Percentiles rank a stretch among this genome's conserved stretches.
Evolutionary conservation across 495 filamentous ascomycete species (phyloP).

Genomic region (Aspergillus haitiensis): DNA sequence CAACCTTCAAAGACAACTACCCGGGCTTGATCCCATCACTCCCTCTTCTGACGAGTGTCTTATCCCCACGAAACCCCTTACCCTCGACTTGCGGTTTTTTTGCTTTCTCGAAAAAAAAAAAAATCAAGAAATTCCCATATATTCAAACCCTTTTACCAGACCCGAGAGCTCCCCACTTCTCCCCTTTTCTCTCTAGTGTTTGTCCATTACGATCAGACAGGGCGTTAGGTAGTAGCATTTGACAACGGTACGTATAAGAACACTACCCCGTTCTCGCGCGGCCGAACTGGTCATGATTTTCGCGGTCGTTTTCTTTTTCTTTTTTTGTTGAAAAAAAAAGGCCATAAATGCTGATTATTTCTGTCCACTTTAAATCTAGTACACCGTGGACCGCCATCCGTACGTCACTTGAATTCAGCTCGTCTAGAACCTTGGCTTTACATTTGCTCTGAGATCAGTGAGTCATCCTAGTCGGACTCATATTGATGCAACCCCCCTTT

Average conservation of each 20-base stretch:
- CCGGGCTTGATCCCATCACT: constrained; percentile 20
- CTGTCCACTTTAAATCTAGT: constrained; percentile 2
- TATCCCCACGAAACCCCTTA: constrained; percentile 15
- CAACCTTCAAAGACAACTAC: constrained; percentile 14
- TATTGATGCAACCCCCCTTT: constrained; percentile 3
- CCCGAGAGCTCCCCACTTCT: background rate
- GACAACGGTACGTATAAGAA: constrained; percentile 3
- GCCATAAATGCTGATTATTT: constrained; percentile 1
- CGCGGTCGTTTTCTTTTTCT: background rate
- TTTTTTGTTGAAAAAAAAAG: background rate
- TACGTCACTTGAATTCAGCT: constrained; percentile 6
- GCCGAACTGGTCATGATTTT: background rate
- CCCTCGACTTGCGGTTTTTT: background rate
- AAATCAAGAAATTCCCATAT: background rate
- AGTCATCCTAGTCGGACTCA: constrained; percentile 15
- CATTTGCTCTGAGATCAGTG: constrained; percentile 12
- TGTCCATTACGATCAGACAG: background rate
- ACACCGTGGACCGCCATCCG: constrained; percentile 1
- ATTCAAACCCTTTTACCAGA: background rate
- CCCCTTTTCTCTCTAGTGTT: background rate
- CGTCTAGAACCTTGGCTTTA: constrained; percentile 14
- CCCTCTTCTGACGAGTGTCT: constrained; percentile 17
- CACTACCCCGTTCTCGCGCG: background rate
- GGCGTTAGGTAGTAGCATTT: background rate
- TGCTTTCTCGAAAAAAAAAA: constrained; percentile 2